Base-by-base conservation (phyloP, 208 protist genomes). In the Phytomonas francai region DNA sequence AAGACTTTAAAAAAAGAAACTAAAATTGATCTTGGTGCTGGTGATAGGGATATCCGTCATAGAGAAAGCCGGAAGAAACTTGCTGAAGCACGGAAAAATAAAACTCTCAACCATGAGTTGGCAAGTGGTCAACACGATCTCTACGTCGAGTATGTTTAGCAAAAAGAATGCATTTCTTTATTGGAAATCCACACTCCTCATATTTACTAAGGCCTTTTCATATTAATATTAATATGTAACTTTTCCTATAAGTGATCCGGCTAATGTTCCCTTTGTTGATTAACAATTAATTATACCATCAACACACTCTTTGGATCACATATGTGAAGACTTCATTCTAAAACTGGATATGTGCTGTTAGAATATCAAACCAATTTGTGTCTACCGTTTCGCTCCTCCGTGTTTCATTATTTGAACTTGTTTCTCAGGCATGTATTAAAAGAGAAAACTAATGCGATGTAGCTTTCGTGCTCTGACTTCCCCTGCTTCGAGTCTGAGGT, bases 71-170 rank as follows among this genome's bases (percentile, higher is more conserved):
- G 70, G 34, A 76, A 57, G 61, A 71, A 67, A 72, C 84, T 68
- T 84, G 14, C 80, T 81, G 29, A 67, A 69, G 31, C 72, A 72
- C 54, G 80, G 80, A 16, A 76, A 81, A 27, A 81, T 88, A 91
- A 91, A 77, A 76, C 84, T 34, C 77, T 30, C 12, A 62, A 63
- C 7, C 57, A 65, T 4, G 59, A 45, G 30, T 36, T 61, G 0
- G 72, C 71, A 27, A 64, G 36, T n/a, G 74, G 67, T 11, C 70
- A 75, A 30, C 73, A 74, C 42, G 76, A 89, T 58, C 56, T 83
- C 73, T 59, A 67, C 14, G 75, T 76, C 9, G 80, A 87, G 51
- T 82, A 84, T 59, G 72, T 82, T 33, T 85, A 75, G 77, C 22
- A 54, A 0, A 22, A 22, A 32, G 32, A 56, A 8, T 12, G 14